Base-by-base conservation (phyloP, 495 filamentous ascomycete genomes). In the Penicillium parvum region DNA sequence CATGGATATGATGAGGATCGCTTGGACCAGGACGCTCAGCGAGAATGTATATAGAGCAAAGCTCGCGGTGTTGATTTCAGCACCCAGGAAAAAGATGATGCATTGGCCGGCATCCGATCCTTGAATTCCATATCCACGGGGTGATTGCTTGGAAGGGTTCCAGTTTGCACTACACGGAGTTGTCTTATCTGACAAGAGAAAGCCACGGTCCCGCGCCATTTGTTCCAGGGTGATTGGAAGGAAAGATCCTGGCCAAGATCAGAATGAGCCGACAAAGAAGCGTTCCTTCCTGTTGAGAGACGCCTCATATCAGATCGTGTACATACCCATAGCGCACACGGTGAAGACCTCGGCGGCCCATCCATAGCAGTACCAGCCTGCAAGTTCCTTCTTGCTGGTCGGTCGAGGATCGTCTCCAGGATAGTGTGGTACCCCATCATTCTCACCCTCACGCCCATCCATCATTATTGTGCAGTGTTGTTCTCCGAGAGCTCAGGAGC, bases 41-140 rank as follows among this genome's bases (percentile, higher is more conserved):
- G 88, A 94, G 64, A 97, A 97, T 4, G 88, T 95, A 68, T 97
- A 98, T 85, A 98, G 90, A 44, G 94, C 92, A 64, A 96, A 96
- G 67, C 87, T 94, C 12, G 92, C 90, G 7, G 92, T 96, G 65
- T 96, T 96, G 58, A 98, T 82, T 51, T 95, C 85, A 40, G 79
- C 63, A 4, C 92, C 92, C 32, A 95, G 65, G 7, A 98, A 65
- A 43, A 82, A 78, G 52, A 97, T 76, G 37, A 97, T 71, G 54
- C 92, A 98, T 57, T 94, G 89, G 19, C 77, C 76, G n/a, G 56
- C 40, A 23, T 66, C 59, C 29, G 52, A 55, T 39, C 40, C 42
- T 38, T 43, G 36, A 16, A 63, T 57, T 28, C 63, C 58, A 54
- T 55, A 57, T 38, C 51, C 36, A 26, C 29, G 28, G 34, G 40